A percentile compares a stretch with the other conserved stretches of the same genome.
These are phyloP conservation scores for Zygotorulaspora sp. DNA, from an alignment of 805 yeast species.

Conservation along the genomic window DNA sequence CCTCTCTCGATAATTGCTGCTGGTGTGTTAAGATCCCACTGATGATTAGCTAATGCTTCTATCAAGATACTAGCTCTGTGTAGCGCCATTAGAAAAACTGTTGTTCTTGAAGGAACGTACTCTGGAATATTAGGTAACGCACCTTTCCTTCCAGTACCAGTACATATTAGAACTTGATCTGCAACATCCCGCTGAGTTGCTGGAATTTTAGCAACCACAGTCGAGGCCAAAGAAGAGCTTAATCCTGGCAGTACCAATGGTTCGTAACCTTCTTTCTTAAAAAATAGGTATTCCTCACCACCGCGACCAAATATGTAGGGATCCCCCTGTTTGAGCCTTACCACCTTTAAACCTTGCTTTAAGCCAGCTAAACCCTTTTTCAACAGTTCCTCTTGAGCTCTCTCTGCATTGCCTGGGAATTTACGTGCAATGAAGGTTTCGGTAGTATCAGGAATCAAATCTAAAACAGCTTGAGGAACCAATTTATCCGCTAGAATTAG, in stretches of 20 bases:
- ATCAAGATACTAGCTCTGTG: conserved; percentile 58
- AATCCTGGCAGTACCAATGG: conserved; percentile 84
- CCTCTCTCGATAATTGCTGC: conserved; percentile 88
- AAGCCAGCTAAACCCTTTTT: conserved; percentile 66
- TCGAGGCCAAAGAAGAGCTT: conserved; percentile 85
- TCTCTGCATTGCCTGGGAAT: conserved; percentile 95
- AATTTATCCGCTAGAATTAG: conserved; percentile 83
- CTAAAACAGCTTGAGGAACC: conserved; percentile 83
- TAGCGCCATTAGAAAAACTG: conserved; percentile 84
- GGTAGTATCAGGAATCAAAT: conserved; percentile 71
- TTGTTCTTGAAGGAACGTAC: conserved; percentile 67
- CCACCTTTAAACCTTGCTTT: conserved; percentile 66
- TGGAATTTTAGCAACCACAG: conserved; percentile 76
- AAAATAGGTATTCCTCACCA: conserved; percentile 81
- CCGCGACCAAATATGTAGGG: conserved; percentile 97
- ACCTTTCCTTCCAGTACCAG: conserved; percentile 92
- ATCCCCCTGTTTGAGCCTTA: conserved; percentile 91
- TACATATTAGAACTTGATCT: conserved; percentile 87
- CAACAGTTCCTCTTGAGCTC: conserved; percentile 81
- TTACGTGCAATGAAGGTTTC: conserved; percentile 82
- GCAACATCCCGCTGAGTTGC: conserved; percentile 90
- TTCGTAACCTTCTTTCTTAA: conserved; percentile 58
- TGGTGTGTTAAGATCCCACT: conserved; percentile 71
- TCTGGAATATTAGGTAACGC: conserved; percentile 74
- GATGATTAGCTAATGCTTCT: conserved; percentile 47